Base-by-base conservation (phyloP, 179 eudicot genomes). In the Patellifolia procumbens region DNA sequence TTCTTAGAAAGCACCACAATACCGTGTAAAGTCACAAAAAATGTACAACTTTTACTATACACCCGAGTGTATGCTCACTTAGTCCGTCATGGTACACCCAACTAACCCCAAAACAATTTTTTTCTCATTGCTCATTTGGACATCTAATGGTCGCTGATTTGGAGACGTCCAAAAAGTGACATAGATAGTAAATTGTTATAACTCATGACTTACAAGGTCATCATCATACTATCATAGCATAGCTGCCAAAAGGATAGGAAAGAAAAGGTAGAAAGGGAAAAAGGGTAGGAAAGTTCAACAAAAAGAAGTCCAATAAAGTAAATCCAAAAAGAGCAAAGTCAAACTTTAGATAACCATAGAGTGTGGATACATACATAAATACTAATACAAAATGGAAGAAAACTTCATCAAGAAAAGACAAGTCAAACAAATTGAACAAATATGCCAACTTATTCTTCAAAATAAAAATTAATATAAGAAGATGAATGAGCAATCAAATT, bases 271-370 rank as follows among this genome's bases (percentile, higher is more conserved):
- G n/a, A 35, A 35, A 35, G 12, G 39, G 39, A 35, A 34, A 60
- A 63, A 63, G 24, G 45, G 43, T 15, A 32, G 68, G 68, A 63
- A 62, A 63, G 68, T 34, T 63, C 13, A 63, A 63, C 45, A 63
- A 63, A 59, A 63, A 63, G 66, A 5, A 58, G 34, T 58, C 43
- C 43, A 62, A 62, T 12, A 32, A 17, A 32, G 11, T 17, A 5
- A 6, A 31, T 62, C 22, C 16, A 62, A 9, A 62, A 32, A 62
- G 19, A 22, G 15, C 2, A 0, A 12, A 68, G 34, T 43, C 72
- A 68, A 67, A 67, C 7, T 12, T 42, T 39, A 29, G 56, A 60
- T 29, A 60, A 29, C 53, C 4, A 5, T 43, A 45, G 24, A 39
- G 45, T 39, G 45, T 24, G 9, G 43, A 22, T 5, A 56, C 0